phyloP scores from a whole-genome alignment of 805 yeast species.

The Candida qinlingensis region DNA sequence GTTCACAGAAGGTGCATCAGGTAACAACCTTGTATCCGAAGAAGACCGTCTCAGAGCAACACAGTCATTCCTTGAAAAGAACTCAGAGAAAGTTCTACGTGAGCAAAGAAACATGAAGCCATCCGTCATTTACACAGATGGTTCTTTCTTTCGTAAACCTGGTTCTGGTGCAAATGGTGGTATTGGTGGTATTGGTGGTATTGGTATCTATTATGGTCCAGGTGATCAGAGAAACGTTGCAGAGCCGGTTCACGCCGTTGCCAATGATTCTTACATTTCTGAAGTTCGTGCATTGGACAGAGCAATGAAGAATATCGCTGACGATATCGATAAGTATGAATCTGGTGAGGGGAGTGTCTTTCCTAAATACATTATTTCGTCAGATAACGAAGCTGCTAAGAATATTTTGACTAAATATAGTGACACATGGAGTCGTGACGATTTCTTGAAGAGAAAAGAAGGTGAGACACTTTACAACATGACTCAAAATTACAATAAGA shows the following conservation, averaged over 20 bases:
- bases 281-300: conserved; percentile 64
- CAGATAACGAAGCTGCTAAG: conserved; percentile 70
- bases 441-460: conserved; percentile 40
- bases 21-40: background rate
- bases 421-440: conserved; percentile 48
- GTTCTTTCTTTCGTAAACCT: conserved; percentile 38
- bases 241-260: conserved; percentile 40
- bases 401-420: conserved; percentile 56
- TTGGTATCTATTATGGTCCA: conserved; percentile 68
- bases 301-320: conserved; percentile 42
- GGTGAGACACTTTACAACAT: conserved; percentile 26
- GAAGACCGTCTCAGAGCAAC: background rate
- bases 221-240: conserved; percentile 50
- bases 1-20: conserved; percentile 8
- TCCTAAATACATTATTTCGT: conserved; percentile 38
- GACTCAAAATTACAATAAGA: conserved; percentile 37
- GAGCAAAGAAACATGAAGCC: conserved; percentile 6
- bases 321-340: conserved; percentile 27
- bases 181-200: conserved; percentile 44
- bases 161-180: conserved; percentile 30
- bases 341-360: conserved; percentile 12
- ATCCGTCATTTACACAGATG: conserved; percentile 61
- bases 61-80: background rate
- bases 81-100: conserved; percentile 1
- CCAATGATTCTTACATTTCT: conserved; percentile 75